These are phyloP conservation scores for Plantago major DNA, from an alignment of 257 asterid species.

Conservation along the genomic window DNA sequence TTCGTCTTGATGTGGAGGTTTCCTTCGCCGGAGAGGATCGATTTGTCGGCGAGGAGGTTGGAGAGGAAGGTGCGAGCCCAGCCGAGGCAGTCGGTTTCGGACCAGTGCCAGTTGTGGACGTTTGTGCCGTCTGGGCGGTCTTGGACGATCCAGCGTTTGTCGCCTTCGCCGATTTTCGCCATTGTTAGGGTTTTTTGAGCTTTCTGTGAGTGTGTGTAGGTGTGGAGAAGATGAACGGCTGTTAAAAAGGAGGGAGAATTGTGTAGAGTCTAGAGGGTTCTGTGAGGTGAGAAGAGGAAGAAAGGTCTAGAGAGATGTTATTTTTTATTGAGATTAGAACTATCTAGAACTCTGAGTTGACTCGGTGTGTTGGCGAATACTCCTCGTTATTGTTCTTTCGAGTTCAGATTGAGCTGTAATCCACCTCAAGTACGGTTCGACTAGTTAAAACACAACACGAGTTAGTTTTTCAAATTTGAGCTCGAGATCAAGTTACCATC, in stretches of 20 bases:
- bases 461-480: no score
- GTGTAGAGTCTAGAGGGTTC: neutral
- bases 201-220: no score
- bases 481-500: no score
- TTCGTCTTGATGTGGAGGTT: conserved; percentile 43
- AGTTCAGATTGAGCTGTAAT: no score
- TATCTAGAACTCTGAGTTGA: neutral
- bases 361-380: neutral
- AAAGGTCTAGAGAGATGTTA: neutral
- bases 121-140: conserved; percentile 94
- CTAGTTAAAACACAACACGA: no score
- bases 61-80: conserved; percentile 71
- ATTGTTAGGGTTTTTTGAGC: conserved; percentile 18
- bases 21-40: conserved; percentile 66
- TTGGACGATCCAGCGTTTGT: conserved; percentile 93
- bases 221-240: neutral
- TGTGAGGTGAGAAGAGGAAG: neutral
- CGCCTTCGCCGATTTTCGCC: conserved; percentile 93
- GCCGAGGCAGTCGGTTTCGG: conserved; percentile 80
- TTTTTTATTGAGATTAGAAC: neutral
- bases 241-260: neutral
- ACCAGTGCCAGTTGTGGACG: conserved; percentile 99
- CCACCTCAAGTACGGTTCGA: no score
- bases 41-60: conserved; percentile 46
- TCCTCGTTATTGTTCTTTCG: no score